Base-by-base conservation (phyloP, 179 eudicot species). In the Silene noctiflora region DNA sequence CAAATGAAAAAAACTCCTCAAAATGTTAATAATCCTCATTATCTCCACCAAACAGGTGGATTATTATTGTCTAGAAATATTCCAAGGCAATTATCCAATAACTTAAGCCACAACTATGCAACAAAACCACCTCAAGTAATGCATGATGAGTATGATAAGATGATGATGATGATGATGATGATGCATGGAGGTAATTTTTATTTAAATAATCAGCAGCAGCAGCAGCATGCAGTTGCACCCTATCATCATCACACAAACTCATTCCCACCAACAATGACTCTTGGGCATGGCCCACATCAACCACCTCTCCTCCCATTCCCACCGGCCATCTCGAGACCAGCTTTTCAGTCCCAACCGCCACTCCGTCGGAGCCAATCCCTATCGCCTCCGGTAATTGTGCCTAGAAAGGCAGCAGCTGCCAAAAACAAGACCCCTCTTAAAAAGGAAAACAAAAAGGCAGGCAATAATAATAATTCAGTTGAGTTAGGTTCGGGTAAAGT, bases 291-390 rank as follows among this genome's bases (percentile, higher is more conserved):
- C 16, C 39, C 42, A 4, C 85, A 44, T 3, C 86, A 72, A n/a
- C 90, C 88, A 0, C 86, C 86, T 29, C 86, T 84, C 20, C 88
- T 62, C 65, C 76, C 81, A 29, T 76, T 71, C 17, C 76, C 76
- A 35, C 42, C 42, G 4, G 55, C 7, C 63, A 62, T 53, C 65
- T 19, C 65, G 4, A 71, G 60, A 25, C 76, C 76, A 5, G 20
- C 58, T 27, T 78, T 72, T 65, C 72, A 7, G 27, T 72, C 72
- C 61, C 76, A 53, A 14, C 81, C 76, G 4, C 55, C 51, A 4
- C 51, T 17, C n/a, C 22, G 27, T 7, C 63, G 75, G 21, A 33
- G 44, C 42, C 35, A 51, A 11, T n/a, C 44, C 19, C 74, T 71
- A 0, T 51, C 72, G 27, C 65, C 33, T 27, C 66, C 51, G 3